phyloP scores from a whole-genome alignment of 768 basidiomycete genomes.

The Amanita exitialis region DNA sequence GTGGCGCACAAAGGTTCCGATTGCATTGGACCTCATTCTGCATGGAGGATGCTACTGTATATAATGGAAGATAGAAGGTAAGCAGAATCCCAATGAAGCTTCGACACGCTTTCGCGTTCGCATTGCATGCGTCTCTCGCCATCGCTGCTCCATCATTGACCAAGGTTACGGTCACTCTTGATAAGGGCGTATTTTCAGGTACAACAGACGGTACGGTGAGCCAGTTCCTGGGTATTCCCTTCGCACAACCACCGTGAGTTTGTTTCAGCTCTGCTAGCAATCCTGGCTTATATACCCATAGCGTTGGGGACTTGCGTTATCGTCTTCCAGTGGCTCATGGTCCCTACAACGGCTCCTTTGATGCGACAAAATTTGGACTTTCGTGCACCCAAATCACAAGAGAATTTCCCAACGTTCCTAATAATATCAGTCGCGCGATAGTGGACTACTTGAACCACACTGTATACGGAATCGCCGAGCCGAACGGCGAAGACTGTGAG shows the following conservation, averaged over 20 bases:
- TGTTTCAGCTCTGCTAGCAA: neutral
- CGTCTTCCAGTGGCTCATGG: constrained; percentile 19
- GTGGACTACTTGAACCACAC: too few species aligned
- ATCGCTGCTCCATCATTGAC: neutral
- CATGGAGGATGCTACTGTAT: too few species aligned
- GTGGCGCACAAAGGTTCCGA: too few species aligned
- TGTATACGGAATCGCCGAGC: too few species aligned
- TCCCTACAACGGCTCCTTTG: constrained; percentile 19
- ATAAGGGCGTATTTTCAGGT: constrained; percentile 22
- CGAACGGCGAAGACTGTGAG: constrained; percentile 18
- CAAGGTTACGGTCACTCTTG: constrained; percentile 15
- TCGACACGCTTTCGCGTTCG: neutral
- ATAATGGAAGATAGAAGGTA: too few species aligned
- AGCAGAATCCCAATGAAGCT: neutral
- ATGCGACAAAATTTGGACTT: constrained; percentile 25
- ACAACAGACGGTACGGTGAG: constrained; percentile 11
- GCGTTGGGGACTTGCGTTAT: constrained; percentile 26
- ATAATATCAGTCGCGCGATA: too few species aligned
- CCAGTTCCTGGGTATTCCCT: constrained; percentile 29
- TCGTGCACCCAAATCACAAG: constrained; percentile 26
- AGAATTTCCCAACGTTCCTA: too few species aligned
- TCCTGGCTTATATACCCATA: constrained; percentile 4
- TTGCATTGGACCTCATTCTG: too few species aligned
- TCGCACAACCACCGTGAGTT: constrained; percentile 26
- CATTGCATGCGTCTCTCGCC: neutral